phyloP scores from a whole-genome alignment of 2,329 filamentous ascomycete genomes.

The Neonectria hederae region DNA sequence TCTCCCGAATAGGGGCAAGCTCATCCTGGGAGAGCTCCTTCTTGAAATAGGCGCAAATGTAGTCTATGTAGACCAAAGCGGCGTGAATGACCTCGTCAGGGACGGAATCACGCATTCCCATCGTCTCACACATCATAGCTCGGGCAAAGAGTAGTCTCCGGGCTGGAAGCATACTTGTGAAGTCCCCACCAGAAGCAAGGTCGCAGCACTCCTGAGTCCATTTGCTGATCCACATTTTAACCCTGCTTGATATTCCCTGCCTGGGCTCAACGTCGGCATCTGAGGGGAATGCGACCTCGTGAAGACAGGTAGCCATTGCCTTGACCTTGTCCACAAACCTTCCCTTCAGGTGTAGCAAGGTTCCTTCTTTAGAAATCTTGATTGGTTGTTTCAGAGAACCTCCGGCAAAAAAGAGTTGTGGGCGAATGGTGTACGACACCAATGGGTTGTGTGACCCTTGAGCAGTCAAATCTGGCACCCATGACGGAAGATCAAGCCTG shows the following conservation, averaged over 20 bases:
- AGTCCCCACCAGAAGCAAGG: not conserved
- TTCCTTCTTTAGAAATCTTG: not conserved
- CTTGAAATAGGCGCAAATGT: not conserved
- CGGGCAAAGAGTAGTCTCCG: not conserved
- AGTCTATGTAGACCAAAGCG: not conserved
- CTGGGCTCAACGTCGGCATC: too few relatives aligned
- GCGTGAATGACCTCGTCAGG: not conserved
- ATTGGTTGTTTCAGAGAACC: not conserved
- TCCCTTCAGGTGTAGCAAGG: conserved; percentile 4
- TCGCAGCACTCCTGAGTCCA: conserved; percentile 4
- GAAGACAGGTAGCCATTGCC: not conserved
- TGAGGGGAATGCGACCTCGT: not conserved
- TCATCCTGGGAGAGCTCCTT: not conserved
- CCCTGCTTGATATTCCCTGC: not conserved
- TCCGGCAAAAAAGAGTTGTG: not conserved
- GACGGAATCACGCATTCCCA: not conserved
- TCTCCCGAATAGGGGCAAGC: not conserved
- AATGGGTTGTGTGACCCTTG: not conserved
- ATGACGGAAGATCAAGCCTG: conserved; percentile 4
- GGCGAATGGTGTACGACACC: not conserved
- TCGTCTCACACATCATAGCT: conserved; percentile 4
- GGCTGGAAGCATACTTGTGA: not conserved
- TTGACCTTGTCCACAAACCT: conserved; percentile 4
- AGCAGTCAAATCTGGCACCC: conserved; percentile 3
- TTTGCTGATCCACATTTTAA: not conserved